A percentile compares a stretch with the other conserved stretches of the same genome.
Conservation (phyloP, 139 green algal genomes). For the Haematococcus sp. region DNA sequence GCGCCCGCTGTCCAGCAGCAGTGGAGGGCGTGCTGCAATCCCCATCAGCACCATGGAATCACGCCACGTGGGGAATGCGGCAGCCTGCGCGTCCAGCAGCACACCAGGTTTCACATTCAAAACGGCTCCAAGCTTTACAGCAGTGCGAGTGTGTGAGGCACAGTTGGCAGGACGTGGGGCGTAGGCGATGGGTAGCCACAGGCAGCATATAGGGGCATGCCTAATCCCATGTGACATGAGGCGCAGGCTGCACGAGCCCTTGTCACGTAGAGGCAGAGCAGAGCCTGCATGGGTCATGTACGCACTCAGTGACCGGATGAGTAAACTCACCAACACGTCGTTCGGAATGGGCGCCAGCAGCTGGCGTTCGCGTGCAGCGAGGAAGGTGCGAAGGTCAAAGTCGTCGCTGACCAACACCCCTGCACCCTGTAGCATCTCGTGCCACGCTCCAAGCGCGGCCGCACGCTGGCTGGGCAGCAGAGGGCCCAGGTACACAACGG, state of each 20-base stretch:
- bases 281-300: no score
- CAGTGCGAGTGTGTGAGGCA: no score
- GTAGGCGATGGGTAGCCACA: no score
- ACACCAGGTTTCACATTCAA: slow-evolving; percentile 3
- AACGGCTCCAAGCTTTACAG: no score
- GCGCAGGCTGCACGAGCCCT: no score
- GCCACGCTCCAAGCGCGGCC: slow-evolving; percentile 24
- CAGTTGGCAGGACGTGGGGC: no score
- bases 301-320: no score
- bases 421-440: slow-evolving; percentile 5
- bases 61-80: slow-evolving; percentile 4
- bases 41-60: slow-evolving; percentile 23
- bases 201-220: no score
- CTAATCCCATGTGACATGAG: no score
- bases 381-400: slow-evolving; percentile 1
- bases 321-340: no score
- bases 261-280: no score
- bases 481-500: slow-evolving; percentile 23
- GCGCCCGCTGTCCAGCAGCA: slow-evolving; percentile 24
- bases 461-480: slow-evolving; percentile 25
- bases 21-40: slow-evolving; percentile 9
- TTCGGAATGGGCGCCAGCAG: not conserved
- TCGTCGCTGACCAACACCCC: not conserved
- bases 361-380: not conserved
- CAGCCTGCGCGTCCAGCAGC: slow-evolving; percentile 14